Base-by-base conservation (phyloP, 1,139 yeast species). In the Pichia norvegensis region DNA sequence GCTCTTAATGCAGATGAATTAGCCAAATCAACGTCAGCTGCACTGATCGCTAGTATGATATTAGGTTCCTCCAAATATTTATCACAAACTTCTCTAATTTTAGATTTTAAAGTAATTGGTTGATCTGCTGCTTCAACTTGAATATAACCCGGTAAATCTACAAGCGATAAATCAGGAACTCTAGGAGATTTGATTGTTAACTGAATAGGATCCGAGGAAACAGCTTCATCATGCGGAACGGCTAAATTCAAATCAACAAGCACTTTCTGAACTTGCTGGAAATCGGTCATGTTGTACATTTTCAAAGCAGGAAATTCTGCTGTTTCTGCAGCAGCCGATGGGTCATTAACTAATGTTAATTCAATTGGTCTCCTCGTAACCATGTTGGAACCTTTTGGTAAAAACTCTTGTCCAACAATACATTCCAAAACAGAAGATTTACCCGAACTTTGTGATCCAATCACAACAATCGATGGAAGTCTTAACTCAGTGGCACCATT, bases 21-120 rank as follows among this genome's bases (percentile, higher is more conserved):
- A 1, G 98, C 98, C 60, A 94, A 72, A 69, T 94, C 99, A 2
- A 92, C 98, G 66, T 94, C 97, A 0, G 98, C 98, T 1, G 98
- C 92, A 14, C 95, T 86, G 31, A 94, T 92, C 0, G 98, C 98
- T 56, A 94, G 70, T 38, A 94, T 94, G 46, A 94, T 86, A 60
- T 94, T 94, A 17, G 98, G 98, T 9, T 85, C 80, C 58, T 85
- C 88, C 55, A 94, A 73, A 62, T 94, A 94, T 59, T 79, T 78
- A 55, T 85, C 85, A 65, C 97, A 92, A 29, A 94, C 69, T 45
- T 73, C 76, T 51, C 86, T 72, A 55, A 94, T 94, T 60, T 82
- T 85, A 41, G 74, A 74, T 61, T 92, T 90, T 52, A 94, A 72
- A 52, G 83, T 86, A 5, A 73, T 67, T 1, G 99, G 98, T 66